phyloP scores from a whole-genome alignment of 768 basidiomycete genomes.

The Boletellus ananas region DNA sequence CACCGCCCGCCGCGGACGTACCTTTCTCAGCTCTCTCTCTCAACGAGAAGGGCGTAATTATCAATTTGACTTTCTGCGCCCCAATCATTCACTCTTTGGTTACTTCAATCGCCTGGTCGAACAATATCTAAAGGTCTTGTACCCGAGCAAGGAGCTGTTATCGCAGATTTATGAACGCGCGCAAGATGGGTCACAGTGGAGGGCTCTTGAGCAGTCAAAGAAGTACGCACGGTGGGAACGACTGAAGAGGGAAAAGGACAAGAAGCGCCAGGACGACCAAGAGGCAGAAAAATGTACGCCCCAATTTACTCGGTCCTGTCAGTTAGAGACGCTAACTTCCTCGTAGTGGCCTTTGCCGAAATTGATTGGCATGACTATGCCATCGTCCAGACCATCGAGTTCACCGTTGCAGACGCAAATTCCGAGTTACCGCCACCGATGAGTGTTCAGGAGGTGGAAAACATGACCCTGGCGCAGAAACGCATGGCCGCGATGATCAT shows the following conservation, averaged over 20 bases:
- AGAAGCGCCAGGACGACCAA: slow-evolving; percentile 83
- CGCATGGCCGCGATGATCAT: slow-evolving; percentile 98
- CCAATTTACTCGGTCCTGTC: neutral
- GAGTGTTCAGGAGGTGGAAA: slow-evolving; percentile 91
- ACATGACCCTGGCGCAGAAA: slow-evolving; percentile 95
- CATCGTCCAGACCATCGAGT: slow-evolving; percentile 97
- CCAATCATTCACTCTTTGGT: slow-evolving; percentile 92
- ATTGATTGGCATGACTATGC: slow-evolving; percentile 99
- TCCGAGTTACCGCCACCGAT: slow-evolving; percentile 96
- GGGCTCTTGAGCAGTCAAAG: slow-evolving; percentile 67
- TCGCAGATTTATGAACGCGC: slow-evolving; percentile 68
- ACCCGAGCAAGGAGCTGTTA: slow-evolving; percentile 74
- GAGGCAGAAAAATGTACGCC: slow-evolving; percentile 86
- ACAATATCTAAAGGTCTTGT: slow-evolving; percentile 88
- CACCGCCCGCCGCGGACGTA: slow-evolving; percentile 85
- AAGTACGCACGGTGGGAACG: slow-evolving; percentile 89
- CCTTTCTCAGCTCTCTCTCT: slow-evolving; percentile 82
- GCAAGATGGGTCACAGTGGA: slow-evolving; percentile 68
- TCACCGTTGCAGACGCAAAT: slow-evolving; percentile 86
- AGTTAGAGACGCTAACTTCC: slow-evolving; percentile 1
- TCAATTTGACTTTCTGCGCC: slow-evolving; percentile 96
- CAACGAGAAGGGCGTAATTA: slow-evolving; percentile 90
- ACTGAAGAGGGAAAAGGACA: slow-evolving; percentile 76
- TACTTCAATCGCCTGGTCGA: slow-evolving; percentile 98
- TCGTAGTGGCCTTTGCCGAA: slow-evolving; percentile 83